Base-by-base conservation (phyloP, 2,329 filamentous ascomycete genomes). In the Fusarium sp. region DNA sequence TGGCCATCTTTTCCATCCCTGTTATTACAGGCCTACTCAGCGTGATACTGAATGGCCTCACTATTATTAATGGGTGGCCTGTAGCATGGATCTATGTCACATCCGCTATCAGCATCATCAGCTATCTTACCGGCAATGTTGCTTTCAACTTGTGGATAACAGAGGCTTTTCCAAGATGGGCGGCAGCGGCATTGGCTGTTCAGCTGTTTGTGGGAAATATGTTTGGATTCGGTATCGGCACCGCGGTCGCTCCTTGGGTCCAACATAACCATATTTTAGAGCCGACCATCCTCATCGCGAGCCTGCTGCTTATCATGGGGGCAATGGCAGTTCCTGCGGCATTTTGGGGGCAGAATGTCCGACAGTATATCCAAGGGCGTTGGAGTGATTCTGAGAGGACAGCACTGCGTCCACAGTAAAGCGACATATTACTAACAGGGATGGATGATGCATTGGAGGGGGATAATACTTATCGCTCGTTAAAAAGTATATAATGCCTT, bases 61-160 rank as follows among this genome's bases (percentile, higher is more conserved):
- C 63, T 1, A 56, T 70, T 1, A 6, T 65, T 1, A 40, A 50
- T 1, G 14, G 22, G 4, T 70, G 67, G 67, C 15, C 52, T 7
- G 32, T 22, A 0, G 15, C 11, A 0, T 65, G 44, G 54, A 55
- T 70, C 3, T 70, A 68, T 10, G 6, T 70, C 15, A 32, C 63
- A 0, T 70, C 67, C 1, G 39, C 40, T 1, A 15, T 70, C 0
- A 68, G 67, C 15, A 49, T 70, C 6, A 56, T 70, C 1, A 70
- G 67, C 13, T 70, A 55, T 5, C 28, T 70, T 0, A 68, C 67
- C 0, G 67, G 67, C 0, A 68, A 62, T 9, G 63, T 70, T 7
- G 67, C 67, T 1, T 70, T 70, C 20, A 70, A 51, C 2, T 26
- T 70, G 2, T 70, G 67, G 67, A 70, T 68, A 6, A 70, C 67